A percentile compares a stretch with the other conserved stretches of the same genome.
phyloP scores from a whole-genome alignment of 345 rosid genomes.

The Clarkia xantiana region DNA sequence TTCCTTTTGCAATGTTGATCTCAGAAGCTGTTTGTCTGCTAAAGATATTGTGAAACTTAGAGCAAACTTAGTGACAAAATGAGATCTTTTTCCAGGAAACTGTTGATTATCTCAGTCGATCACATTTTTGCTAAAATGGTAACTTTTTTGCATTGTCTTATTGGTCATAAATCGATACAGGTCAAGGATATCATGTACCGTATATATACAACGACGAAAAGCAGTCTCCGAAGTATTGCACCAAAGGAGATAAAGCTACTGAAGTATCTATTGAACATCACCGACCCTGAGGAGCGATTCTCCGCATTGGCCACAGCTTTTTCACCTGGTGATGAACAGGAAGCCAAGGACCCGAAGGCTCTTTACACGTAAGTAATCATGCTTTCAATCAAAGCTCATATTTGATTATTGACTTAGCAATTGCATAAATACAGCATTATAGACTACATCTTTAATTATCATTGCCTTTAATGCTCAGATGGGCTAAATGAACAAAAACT shows the following conservation, averaged over 20 bases:
- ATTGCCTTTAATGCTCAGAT: too few species aligned
- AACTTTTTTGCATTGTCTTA: neutral
- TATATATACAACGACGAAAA: slow-evolving; percentile 66
- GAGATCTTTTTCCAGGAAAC: too few species aligned
- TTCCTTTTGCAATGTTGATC: neutral
- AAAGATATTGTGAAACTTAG: too few species aligned
- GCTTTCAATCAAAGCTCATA: too few species aligned
- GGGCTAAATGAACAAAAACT: too few species aligned
- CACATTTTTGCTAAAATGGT: neutral
- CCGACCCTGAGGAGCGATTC: slow-evolving; percentile 92
- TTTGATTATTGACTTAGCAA: neutral
- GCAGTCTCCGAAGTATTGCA: slow-evolving; percentile 73
- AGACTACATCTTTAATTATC: too few species aligned
- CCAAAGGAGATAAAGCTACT: slow-evolving; percentile 83
- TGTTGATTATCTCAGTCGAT: too few species aligned
- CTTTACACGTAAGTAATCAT: slow-evolving; percentile 46
- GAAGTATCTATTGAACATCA: slow-evolving; percentile 71
- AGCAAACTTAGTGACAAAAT: too few species aligned
- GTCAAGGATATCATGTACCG: slow-evolving; percentile 77
- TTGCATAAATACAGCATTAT: too few species aligned
- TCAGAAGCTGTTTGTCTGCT: neutral
- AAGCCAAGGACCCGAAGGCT: slow-evolving; percentile 61
- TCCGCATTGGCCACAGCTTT: slow-evolving; percentile 85
- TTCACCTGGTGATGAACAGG: slow-evolving; percentile 59
- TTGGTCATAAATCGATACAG: slow-evolving; percentile 18